Evolutionary conservation across 1,139 yeast genomes (phyloP), one percentile per base, ranked within the genome.

Genomic region (Sugiyamaella sp.): DNA sequence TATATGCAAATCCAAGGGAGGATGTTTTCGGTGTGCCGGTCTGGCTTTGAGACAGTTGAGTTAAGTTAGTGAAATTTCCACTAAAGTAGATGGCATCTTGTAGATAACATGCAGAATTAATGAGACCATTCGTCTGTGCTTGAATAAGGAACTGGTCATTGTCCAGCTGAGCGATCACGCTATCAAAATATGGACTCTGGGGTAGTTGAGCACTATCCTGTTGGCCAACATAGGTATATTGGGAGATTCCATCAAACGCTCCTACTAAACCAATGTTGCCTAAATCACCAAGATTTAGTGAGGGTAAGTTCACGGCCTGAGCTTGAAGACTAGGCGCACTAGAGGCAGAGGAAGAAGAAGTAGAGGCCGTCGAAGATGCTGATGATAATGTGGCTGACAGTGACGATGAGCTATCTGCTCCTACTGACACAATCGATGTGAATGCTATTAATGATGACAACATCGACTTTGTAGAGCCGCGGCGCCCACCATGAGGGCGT

Each of bases 221-320:
- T 55, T 79, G 84, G 52, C 88, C 88, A 27, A 69, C 64, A 61
- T 78, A 82, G 35, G 74, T 65, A 69, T 85, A 85, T 51, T 76
- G 73, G 1, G 93, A 80, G 25, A 86, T 66, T 14, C 85, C 82
- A 56, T 81, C 79, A 62, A 81, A 86, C 40, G 77, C 72, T 8
- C 96, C 97, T 49, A 86, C 76, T 16, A 88, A 62, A 4, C 86
- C 84, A 48, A 89, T 71, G 54, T 74, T 59, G 5, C 78, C 77
- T n/a, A 72, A 58, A 17, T 57, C 49, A 16, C 55, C 57, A 12
- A 59, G 55, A 47, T 68, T 59, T 22, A 71, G 57, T 19, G 57
- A 49, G 2, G 73, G 73, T 33, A 60, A 56, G 20, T 54, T 52
- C n/a, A 67, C 66, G 10, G 59, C 40, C 38, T 63, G 54, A 8